Conservation (phyloP, 257 asterid genomes). For the Solanum pimpinellifolium region DNA sequence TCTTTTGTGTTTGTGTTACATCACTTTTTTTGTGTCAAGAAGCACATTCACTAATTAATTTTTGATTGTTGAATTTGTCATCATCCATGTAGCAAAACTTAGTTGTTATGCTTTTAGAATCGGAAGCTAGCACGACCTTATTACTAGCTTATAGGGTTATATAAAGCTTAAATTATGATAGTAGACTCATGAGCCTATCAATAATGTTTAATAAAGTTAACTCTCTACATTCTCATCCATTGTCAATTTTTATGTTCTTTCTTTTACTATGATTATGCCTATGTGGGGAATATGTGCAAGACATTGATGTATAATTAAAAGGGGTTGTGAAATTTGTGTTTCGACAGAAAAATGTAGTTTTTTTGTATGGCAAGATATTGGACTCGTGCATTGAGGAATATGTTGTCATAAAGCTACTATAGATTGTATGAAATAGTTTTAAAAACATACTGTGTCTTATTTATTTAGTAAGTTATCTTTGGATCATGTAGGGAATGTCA, state of each 20-base stretch:
- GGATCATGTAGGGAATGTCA: neutral
- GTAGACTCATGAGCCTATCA: neutral
- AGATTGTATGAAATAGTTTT: neutral
- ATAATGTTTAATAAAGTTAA: neutral
- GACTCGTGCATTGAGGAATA: neutral
- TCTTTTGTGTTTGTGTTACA: neutral
- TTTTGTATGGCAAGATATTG: too few relatives aligned
- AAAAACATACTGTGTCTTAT: neutral
- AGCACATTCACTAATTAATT: neutral
- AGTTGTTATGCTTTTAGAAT: neutral
- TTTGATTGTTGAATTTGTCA: too few relatives aligned
- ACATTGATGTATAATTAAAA: too few relatives aligned
- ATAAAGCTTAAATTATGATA: neutral
- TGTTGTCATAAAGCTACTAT: neutral
- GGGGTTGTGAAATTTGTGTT: too few relatives aligned
- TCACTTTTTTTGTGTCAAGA: too few relatives aligned
- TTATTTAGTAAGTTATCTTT: neutral
- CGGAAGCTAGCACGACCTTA: neutral
- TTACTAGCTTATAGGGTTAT: neutral
- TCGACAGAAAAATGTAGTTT: too few relatives aligned
- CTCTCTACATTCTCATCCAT: neutral
- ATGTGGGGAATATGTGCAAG: too few relatives aligned
- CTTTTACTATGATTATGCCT: too few relatives aligned
- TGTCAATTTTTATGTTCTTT: too few relatives aligned
- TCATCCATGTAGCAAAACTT: neutral